phyloP scores from a whole-genome alignment of 345 rosid species.

The Bretschneidera sinensis region DNA sequence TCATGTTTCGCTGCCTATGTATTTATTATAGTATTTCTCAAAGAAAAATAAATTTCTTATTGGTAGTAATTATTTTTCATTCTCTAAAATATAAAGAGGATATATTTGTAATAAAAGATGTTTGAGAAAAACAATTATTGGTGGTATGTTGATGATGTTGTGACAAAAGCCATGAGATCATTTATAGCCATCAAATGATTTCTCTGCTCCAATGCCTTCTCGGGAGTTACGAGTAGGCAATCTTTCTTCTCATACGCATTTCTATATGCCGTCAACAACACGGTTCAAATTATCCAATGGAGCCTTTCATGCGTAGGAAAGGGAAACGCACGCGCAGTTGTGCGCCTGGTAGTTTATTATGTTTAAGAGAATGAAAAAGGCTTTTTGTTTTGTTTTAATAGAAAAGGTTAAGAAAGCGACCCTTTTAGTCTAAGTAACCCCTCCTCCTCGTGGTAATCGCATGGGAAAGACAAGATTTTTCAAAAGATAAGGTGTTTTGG shows the following conservation, averaged over 20 bases:
- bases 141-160: too few relatives aligned
- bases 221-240: neutral
- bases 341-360: neutral
- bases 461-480: neutral
- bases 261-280: too few relatives aligned
- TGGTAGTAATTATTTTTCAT: too few relatives aligned
- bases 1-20: too few relatives aligned
- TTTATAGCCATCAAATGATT: neutral
- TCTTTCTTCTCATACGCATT: neutral
- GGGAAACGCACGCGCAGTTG: neutral
- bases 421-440: conserved; percentile 20
- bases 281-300: too few relatives aligned
- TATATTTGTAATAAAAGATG: neutral
- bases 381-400: neutral
- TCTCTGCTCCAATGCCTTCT: conserved; percentile 11
- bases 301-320: too few relatives aligned
- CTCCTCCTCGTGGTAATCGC: conserved; percentile 14
- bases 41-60: too few relatives aligned
- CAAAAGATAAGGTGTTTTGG: too few relatives aligned
- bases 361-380: conserved; percentile 11
- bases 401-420: conserved; percentile 38
- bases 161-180: neutral
- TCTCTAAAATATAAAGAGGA: too few relatives aligned
- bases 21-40: too few relatives aligned
- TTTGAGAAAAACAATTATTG: too few relatives aligned